Evolutionary conservation across 192 early-diverging fungal genomes (phyloP).

Genomic region (Linnemannia exigua): DNA sequence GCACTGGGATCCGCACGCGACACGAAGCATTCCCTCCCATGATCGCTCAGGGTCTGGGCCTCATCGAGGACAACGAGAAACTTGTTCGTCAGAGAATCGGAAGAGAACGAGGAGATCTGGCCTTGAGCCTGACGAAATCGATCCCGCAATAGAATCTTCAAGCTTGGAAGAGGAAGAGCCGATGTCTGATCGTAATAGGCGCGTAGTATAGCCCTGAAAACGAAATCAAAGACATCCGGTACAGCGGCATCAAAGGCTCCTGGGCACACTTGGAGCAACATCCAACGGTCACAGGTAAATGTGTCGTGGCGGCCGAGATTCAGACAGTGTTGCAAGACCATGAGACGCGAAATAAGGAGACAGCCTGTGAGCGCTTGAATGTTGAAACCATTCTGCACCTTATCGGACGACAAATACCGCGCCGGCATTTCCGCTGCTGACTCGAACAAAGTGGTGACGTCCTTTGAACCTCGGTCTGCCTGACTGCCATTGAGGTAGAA

Average conservation of each 20-base stretch:
- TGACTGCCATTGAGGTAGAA: constrained; percentile 53
- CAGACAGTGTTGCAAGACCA: constrained; percentile 47
- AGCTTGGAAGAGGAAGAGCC: not conserved
- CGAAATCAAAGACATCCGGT: constrained; percentile 47
- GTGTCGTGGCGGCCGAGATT: constrained; percentile 38
- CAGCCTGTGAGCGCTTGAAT: constrained; percentile 41
- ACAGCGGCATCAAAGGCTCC: constrained; percentile 43
- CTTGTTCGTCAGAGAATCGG: constrained; percentile 5
- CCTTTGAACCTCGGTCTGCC: constrained; percentile 45
- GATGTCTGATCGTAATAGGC: constrained; percentile 10
- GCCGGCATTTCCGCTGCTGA: constrained; percentile 27
- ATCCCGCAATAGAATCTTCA: not conserved
- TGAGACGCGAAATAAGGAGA: constrained; percentile 44
- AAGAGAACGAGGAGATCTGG: not conserved
- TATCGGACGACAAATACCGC: constrained; percentile 48
- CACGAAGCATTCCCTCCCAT: constrained; percentile 35
- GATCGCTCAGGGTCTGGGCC: constrained; percentile 47
- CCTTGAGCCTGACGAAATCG: not conserved
- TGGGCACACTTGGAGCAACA: constrained; percentile 56
- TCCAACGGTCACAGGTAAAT: too few relatives aligned
- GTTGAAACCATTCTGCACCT: constrained; percentile 49
- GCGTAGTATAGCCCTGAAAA: constrained; percentile 34
- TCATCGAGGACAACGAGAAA: constrained; percentile 46
- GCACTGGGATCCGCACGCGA: constrained; percentile 36
- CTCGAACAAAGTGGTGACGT: constrained; percentile 44